Evolutionary conservation across 2,329 filamentous ascomycete genomes (phyloP).

Genomic region (Trichothecium roseum): DNA sequence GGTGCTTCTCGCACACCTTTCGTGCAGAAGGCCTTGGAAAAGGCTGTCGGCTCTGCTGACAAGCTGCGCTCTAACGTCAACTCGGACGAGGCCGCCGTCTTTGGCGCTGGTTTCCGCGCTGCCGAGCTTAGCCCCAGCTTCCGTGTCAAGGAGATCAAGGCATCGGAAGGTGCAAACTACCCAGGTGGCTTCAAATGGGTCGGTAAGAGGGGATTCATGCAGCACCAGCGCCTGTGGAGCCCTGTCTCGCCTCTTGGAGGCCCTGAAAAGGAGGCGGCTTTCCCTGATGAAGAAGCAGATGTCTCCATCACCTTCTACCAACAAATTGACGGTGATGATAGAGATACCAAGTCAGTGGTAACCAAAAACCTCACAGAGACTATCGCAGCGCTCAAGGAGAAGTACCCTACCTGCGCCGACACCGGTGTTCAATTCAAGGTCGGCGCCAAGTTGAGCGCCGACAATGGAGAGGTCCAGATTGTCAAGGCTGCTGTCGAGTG

Average conservation of each 20-base stretch:
- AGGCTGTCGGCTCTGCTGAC: conserved; percentile 56
- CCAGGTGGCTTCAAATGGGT: conserved; percentile 67
- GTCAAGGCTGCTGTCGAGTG: conserved; percentile 71
- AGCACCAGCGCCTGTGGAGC: conserved; percentile 76
- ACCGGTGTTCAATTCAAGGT: conserved; percentile 74
- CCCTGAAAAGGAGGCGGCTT: conserved; percentile 71
- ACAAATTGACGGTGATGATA: conserved; percentile 48
- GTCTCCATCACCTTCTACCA: conserved; percentile 76
- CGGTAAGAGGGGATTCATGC: conserved; percentile 52
- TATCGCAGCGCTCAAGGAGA: conserved; percentile 66
- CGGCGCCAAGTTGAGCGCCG: conserved; percentile 57
- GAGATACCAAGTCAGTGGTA: conserved; percentile 53
- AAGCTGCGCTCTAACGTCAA: conserved; percentile 94
- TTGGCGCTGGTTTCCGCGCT: conserved; percentile 90
- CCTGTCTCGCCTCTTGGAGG: conserved; percentile 64
- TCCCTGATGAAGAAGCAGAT: conserved; percentile 72
- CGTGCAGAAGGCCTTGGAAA: conserved; percentile 81
- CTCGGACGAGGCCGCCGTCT: conserved; percentile 90
- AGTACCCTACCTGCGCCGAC: conserved; percentile 61
- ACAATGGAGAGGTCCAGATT: conserved; percentile 74
- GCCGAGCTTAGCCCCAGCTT: conserved; percentile 90
- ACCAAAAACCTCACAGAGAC: conserved; percentile 82
- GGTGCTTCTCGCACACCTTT: conserved; percentile 87
- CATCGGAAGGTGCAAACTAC: conserved; percentile 68
- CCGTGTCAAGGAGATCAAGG: conserved; percentile 91